These are phyloP conservation scores for Oryza longistaminata DNA, from an alignment of 176 grass and related monocot species.

Conservation along the genomic window DNA sequence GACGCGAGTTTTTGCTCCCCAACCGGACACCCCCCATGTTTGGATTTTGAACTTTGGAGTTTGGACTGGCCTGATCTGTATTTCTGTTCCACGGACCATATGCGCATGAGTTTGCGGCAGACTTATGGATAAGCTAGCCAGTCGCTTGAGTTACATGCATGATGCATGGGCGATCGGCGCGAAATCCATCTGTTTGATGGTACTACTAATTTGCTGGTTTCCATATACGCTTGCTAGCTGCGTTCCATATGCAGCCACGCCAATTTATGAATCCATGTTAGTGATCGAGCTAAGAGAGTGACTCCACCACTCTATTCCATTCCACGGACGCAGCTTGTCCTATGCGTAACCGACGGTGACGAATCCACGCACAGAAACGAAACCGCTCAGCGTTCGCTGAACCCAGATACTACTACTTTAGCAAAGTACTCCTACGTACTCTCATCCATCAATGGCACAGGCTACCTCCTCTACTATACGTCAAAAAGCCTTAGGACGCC, in stretches of 20 bases:
- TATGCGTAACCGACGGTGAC: not conserved
- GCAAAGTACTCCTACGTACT: too few species aligned
- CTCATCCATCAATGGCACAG: not conserved
- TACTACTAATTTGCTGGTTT: not conserved
- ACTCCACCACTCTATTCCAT: not conserved
- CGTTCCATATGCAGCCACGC: not conserved
- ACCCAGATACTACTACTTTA: not conserved
- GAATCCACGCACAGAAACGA: constrained; percentile 21
- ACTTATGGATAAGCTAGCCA: not conserved
- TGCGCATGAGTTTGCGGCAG: not conserved
- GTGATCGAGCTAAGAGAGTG: too few species aligned
- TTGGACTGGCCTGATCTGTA: not conserved
- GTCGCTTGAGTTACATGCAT: not conserved
- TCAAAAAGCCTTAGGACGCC: too few species aligned
- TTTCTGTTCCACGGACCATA: too few species aligned
- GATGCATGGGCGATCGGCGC: not conserved
- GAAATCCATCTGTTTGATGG: not conserved
- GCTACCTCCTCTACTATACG: not conserved
- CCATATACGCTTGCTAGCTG: not conserved
- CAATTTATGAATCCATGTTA: not conserved
- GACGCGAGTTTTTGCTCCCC: not conserved
- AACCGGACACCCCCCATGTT: not conserved
- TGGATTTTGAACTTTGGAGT: not conserved
- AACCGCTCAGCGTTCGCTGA: not conserved
- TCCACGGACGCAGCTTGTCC: too few species aligned